Evolutionary conservation across 2,329 filamentous ascomycete species (phyloP), one percentile per base, ranked within the genome.

Genomic region (Dactylellina parvicollis): DNA sequence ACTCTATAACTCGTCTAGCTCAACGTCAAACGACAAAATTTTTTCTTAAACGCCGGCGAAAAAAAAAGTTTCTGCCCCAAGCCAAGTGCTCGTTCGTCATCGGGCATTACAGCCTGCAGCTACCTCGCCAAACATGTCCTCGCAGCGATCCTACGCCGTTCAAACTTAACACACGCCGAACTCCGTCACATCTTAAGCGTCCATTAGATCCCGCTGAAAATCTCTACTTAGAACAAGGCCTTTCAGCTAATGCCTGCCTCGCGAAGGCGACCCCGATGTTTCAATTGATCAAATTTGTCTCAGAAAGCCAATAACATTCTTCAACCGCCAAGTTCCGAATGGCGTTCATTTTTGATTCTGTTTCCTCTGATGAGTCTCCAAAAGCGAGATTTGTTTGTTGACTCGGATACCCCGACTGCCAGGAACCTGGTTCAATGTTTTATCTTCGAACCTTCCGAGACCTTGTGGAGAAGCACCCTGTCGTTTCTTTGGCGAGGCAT

Each of bases 281-380:
- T 72, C 50, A 64, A 59, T 59, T 59, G 30, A 59, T 67, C 44
- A 59, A 44, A 52, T 32, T 47, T 66, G 61, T 66, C 61, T 66
- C 42, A 66, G 28, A 57, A 38, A 30, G 12, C 40, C 30, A 56
- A 20, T 16, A 26, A 18, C 20, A 20, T n/a, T n/a, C 34, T 32
- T 32, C 28, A 54, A 12, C 24, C 22, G 69, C 69, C 69, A 73
- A 73, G 69, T 73, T 73, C 69, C 69, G 69, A 72, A 57, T 20
- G 36, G 60, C 60, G 55, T 44, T n/a, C n/a, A n/a, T n/a, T 57
- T 65, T 26, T 38, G 40, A 44, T 55, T 34, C 42, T 49, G 32
- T 26, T 40, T 28, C 14, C 30, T 36, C 28, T 38, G 26, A 30
- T 30, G 22, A 46, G 42, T 16, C 9, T 24, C 24, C 18, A 50